Evolutionary conservation across 805 yeast species (phyloP).

Genomic region (Huiozyma sinensis): DNA sequence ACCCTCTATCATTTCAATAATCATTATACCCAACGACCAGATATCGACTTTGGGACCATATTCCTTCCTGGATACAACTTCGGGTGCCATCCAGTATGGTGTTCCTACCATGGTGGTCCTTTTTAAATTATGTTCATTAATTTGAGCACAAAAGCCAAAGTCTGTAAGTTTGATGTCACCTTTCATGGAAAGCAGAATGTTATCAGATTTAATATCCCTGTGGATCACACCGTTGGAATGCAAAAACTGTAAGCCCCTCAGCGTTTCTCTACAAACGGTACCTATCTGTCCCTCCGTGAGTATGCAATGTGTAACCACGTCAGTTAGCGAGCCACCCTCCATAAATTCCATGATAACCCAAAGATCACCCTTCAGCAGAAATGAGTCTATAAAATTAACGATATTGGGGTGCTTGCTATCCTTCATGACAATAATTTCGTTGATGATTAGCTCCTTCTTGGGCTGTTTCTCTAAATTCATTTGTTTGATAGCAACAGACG

Average conservation of each 20-base stretch:
- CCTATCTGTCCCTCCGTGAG: constrained; percentile 94
- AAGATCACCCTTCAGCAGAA: constrained; percentile 60
- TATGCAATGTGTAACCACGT: constrained; percentile 79
- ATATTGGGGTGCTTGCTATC: constrained; percentile 83
- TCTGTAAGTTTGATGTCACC: constrained; percentile 94
- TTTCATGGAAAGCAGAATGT: constrained; percentile 66
- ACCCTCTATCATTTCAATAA: constrained; percentile 97
- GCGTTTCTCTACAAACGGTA: constrained; percentile 85
- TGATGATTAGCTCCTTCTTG: constrained; percentile 86
- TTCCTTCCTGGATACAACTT: constrained; percentile 87
- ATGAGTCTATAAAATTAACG: constrained; percentile 88
- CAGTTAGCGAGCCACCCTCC: constrained; percentile 97
- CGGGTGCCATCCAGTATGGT: constrained; percentile 99
- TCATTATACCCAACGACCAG: constrained; percentile 97
- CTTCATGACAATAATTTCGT: constrained; percentile 92
- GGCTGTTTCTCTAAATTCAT: constrained; percentile 94
- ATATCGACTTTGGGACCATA: constrained; percentile 95
- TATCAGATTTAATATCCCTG: constrained; percentile 93
- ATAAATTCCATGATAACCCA: constrained; percentile 99
- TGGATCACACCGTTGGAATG: constrained; percentile 92
- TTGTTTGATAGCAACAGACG: constrained; percentile 86
- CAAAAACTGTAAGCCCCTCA: constrained; percentile 74
- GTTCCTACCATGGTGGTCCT: constrained; percentile 99
- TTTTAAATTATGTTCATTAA: constrained; percentile 68
- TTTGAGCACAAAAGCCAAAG: constrained; percentile 93